phyloP scores from a whole-genome alignment of 495 filamentous ascomycete species.

The Durotheca rogersii region DNA sequence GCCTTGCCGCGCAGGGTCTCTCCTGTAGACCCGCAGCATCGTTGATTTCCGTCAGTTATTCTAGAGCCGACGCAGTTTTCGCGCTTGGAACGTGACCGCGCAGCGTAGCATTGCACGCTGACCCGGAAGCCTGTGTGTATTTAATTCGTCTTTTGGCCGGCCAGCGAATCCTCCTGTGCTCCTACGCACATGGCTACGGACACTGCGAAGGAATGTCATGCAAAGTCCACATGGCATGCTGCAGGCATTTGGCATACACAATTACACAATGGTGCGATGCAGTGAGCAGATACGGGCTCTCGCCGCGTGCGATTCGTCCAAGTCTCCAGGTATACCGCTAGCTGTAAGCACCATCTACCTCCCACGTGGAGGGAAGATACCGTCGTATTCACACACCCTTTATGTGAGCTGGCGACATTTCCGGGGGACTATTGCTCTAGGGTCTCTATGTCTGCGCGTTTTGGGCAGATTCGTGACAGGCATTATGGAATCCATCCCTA shows the following conservation, averaged over 20 bases:
- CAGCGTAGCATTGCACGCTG: constrained; percentile 3
- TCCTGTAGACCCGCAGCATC: no score
- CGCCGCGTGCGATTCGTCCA: constrained; percentile 5
- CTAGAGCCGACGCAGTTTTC: constrained; percentile 11
- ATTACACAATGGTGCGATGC: neutral
- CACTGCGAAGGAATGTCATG: constrained; percentile 10
- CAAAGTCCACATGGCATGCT: constrained; percentile 20
- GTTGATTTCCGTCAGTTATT: no score
- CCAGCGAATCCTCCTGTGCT: constrained; percentile 10
- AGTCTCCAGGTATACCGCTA: neutral
- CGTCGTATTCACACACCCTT: neutral
- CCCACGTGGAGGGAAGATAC: constrained; percentile 13
- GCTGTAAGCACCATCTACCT: constrained; percentile 10
- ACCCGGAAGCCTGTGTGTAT: constrained; percentile 3
- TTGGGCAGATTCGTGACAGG: constrained; percentile 1
- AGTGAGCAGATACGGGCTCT: neutral
- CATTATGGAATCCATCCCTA: no score
- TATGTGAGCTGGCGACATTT: no score
- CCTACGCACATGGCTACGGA: neutral
- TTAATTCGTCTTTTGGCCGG: constrained; percentile 1
- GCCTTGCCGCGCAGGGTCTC: no score
- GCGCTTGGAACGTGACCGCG: constrained; percentile 2
- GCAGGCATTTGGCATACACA: constrained; percentile 2
- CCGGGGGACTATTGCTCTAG: no score
- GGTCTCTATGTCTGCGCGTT: no score